A percentile compares a stretch with the other conserved stretches of the same genome.
Evolutionary conservation across 2,329 filamentous ascomycete genomes (phyloP).

Genomic region (Hortaea sp.): DNA sequence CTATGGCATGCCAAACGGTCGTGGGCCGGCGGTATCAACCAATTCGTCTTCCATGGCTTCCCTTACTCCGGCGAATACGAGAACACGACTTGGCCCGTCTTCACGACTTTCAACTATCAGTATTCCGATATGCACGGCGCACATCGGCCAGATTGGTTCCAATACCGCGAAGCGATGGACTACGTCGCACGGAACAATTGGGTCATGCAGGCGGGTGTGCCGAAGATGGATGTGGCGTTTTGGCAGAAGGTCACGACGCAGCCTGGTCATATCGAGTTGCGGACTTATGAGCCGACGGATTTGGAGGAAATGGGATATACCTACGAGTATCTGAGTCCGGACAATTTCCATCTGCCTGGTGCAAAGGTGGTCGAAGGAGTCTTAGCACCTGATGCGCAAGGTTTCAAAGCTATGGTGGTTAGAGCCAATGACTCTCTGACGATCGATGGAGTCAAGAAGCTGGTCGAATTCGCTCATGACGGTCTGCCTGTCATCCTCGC

Average conservation of each 20-base stretch:
- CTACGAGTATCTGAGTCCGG: slow-evolving; percentile 37
- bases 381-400: slow-evolving; percentile 31
- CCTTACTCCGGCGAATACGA: slow-evolving; percentile 26
- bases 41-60: slow-evolving; percentile 36
- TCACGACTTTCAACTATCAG: slow-evolving; percentile 33
- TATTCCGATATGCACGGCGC: slow-evolving; percentile 33
- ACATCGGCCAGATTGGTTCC: slow-evolving; percentile 34
- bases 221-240: slow-evolving; percentile 34
- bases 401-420: slow-evolving; percentile 36
- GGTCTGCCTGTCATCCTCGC: slow-evolving; percentile 36
- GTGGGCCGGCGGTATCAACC: slow-evolving; percentile 33
- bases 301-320: slow-evolving; percentile 17
- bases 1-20: slow-evolving; percentile 30
- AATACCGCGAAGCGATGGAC: slow-evolving; percentile 28
- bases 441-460: slow-evolving; percentile 20
- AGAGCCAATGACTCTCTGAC: slow-evolving; percentile 29
- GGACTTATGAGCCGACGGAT: slow-evolving; percentile 15
- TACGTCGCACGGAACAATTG: slow-evolving; percentile 31
- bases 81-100: slow-evolving; percentile 42
- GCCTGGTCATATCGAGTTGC: slow-evolving; percentile 2
- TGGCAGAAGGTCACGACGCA: slow-evolving; percentile 19
- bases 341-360: slow-evolving; percentile 32
- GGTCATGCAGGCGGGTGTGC: slow-evolving; percentile 30
- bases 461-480: slow-evolving; percentile 26
- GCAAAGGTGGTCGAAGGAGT: slow-evolving; percentile 28